Evolutionary conservation across 208 protist genomes (phyloP).

Genomic region (Trypanosoma theileri): DNA sequence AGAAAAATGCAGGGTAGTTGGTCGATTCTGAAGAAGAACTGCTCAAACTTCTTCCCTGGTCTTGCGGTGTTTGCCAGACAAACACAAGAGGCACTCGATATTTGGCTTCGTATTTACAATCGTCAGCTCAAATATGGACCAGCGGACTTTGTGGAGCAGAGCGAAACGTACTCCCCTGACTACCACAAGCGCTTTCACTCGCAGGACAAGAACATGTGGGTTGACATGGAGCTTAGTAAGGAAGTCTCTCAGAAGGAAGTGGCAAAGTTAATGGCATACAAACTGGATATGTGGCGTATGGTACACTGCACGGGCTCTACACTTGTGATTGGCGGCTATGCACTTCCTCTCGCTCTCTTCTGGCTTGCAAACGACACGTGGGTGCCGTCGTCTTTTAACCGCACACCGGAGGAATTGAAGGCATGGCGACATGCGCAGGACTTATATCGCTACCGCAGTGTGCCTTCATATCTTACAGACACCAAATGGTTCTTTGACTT

Average conservation of each 20-base stretch:
- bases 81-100: constrained; percentile 52
- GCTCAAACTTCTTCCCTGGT: constrained; percentile 67
- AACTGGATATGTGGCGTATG: constrained; percentile 86
- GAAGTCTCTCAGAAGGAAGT: constrained; percentile 84
- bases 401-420: constrained; percentile 65
- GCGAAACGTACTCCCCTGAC: constrained; percentile 74
- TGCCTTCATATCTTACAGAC: constrained; percentile 81
- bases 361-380: constrained; percentile 90
- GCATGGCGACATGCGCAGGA: constrained; percentile 87
- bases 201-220: constrained; percentile 92
- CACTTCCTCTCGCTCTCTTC: constrained; percentile 67
- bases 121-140: constrained; percentile 73
- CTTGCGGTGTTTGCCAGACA: constrained; percentile 58
- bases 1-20: constrained; percentile 80
- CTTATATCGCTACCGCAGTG: constrained; percentile 89
- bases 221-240: constrained; percentile 87
- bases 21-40: constrained; percentile 79
- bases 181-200: constrained; percentile 87
- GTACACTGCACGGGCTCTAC: constrained; percentile 51
- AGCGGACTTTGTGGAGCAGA: constrained; percentile 74
- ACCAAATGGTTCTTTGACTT: constrained; percentile 92
- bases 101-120: constrained; percentile 85
- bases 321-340: constrained; percentile 80
- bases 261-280: constrained; percentile 80
- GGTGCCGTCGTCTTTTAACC: constrained; percentile 69